Base-by-base conservation (phyloP, 169 alveolate genomes). In the Plasmodium ovale region DNA sequence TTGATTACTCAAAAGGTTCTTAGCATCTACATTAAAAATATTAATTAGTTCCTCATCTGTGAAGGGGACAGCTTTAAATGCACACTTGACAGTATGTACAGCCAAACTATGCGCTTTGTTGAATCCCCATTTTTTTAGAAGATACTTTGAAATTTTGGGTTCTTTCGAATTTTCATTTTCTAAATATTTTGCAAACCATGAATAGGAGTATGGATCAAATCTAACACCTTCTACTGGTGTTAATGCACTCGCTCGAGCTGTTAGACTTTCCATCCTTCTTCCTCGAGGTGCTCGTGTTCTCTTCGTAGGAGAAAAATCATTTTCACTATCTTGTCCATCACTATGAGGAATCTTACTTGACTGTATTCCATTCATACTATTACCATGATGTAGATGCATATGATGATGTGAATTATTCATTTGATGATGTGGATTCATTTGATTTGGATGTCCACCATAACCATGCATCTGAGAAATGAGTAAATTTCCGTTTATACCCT, bases 151-250 rank as follows among this genome's bases (percentile, higher is more conserved):
- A 14, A 77, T 77, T 62, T 77, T 77, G 0, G 88, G 88, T 60
- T 77, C 88, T 62, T 77, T 77, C 0, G 88, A 77, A 77, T 62
- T 77, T 14, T 77, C 88, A 77, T 77, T 77, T 77, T 77, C 88
- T 25, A 77, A 37, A 77, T 77, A 77, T 77, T 77, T 77, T 12
- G 88, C 88, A 37, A 53, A 77, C 88, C 88, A 77, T 14, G 88
- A 77, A 47, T 77, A 77, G 4, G 88, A 77, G 44, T 53, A 77
- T 54, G 88, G 88, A 53, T 77, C 88, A 68, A 77, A 77, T 44
- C 88, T 47, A 25, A 77, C 88, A 4, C 88, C 88, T 77, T 77
- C 88, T 10, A 77, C 88, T 1, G 88, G 88, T 19, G 88, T 77
- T 5, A 77, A 16, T 16, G 88, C 88, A 62, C 74, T 77, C 27